Evolutionary conservation across 2,329 filamentous ascomycete species (phyloP), one percentile per base, ranked within the genome.

Genomic region (Nemania bipapillata): DNA sequence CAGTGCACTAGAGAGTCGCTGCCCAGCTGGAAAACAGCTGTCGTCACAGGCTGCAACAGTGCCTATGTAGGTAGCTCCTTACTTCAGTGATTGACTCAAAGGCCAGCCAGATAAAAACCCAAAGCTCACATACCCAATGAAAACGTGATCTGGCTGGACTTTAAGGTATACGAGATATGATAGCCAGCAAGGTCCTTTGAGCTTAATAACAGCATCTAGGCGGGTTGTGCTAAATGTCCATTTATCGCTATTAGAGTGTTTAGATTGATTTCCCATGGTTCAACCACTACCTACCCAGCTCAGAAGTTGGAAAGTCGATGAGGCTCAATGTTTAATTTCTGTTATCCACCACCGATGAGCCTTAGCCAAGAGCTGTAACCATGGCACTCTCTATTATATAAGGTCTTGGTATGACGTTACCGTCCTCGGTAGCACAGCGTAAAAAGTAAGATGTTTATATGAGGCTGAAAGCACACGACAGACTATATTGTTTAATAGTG

Each of bases 1-100:
- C 67, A 60, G 54, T 65, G 52, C 52, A 47, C 64, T 63, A 55
- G 55, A 55, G 55, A 70, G 56, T 53, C 50, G 58, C 58, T 62
- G 64, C 60, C 67, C 59, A 64, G 68, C 60, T 32, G 45, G 45
- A 15, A 7, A 9, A 15, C 24, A 24, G 22, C 47, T 50, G 47
- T 12, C 47, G 22, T 26, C 22, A 26, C 22, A 50, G 24, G 12
- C 22, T 15, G n/a, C 2, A 45, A 20, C 30, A 58, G 45, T 15
- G 35, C 54, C 7, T 57, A 42, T 32, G 4, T 32, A 32, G 30
- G 30, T 32, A 26, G 22, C 9, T 6, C 22, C 47, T 26, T 49
- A 49, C 3, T 24, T 6, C 40, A 45, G 40, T n/a, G 17, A 15
- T 45, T 45, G 40, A 45, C 20, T 45, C 40, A 45, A n/a, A 7